Percentiles rank a stretch among this genome's conserved stretches.
These are phyloP conservation scores for Pseudocercospora crystallina DNA, from an alignment of 2,329 filamentous ascomycete genomes.

Conservation along the genomic window DNA sequence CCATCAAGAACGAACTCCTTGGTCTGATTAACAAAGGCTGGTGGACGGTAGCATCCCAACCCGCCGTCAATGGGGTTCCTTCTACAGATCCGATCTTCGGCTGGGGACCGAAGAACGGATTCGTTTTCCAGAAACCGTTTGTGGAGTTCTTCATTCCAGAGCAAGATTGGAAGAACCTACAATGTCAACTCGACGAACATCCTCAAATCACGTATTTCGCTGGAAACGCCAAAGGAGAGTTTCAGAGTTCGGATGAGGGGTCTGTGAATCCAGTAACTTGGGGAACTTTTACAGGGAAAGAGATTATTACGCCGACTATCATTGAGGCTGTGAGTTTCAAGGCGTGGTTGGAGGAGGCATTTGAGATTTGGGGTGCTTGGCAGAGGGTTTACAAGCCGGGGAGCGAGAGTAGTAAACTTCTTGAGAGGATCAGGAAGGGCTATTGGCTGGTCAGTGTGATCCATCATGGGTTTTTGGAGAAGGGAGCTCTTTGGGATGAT, in stretches of 20 bases:
- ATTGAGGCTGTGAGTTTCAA: constrained; percentile 93
- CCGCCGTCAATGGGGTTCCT: constrained; percentile 81
- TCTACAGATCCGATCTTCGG: constrained; percentile 79
- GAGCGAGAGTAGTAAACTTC: constrained; percentile 67
- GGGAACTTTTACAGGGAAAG: constrained; percentile 93
- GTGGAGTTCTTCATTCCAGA: constrained; percentile 90
- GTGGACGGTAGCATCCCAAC: constrained; percentile 96
- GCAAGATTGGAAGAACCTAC: constrained; percentile 68
- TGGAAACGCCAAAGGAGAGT: constrained; percentile 73
- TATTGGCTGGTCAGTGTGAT: constrained; percentile 91
- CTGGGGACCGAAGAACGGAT: constrained; percentile 89
- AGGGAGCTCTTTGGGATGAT: constrained; percentile 67
- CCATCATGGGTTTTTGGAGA: constrained; percentile 73
- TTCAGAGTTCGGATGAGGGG: constrained; percentile 65
- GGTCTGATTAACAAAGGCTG: constrained; percentile 78
- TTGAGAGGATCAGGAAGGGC: constrained; percentile 67
- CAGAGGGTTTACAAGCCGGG: constrained; percentile 78
- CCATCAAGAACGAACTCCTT: constrained; percentile 74
- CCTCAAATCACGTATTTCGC: constrained; percentile 84
- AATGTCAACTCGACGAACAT: constrained; percentile 63
- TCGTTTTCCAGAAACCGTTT: constrained; percentile 97
- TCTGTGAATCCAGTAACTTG: constrained; percentile 91
- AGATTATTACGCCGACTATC: constrained; percentile 94
- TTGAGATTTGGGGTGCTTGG: constrained; percentile 95
- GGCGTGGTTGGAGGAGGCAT: constrained; percentile 94